These are phyloP conservation scores for Trametes cinnabarina DNA, from an alignment of 768 basidiomycete genomes.

Conservation along the genomic window DNA sequence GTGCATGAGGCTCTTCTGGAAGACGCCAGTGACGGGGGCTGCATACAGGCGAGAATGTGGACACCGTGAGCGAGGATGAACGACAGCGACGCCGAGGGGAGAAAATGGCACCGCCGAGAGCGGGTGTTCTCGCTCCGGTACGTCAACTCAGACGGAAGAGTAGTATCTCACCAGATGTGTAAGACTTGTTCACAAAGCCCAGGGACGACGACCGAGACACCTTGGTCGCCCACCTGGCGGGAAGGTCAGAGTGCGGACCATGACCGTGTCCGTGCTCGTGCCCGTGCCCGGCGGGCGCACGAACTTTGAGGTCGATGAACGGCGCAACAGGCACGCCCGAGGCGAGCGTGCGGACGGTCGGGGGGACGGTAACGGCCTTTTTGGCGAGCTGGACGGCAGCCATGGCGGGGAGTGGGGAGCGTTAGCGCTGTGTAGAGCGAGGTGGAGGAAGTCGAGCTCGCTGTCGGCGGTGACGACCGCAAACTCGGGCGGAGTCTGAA, in stretches of 20 bases:
- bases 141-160: not conserved
- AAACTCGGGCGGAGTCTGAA: conserved; percentile 23
- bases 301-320: conserved; percentile 68
- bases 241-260: conserved; percentile 57
- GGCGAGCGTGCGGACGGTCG: conserved; percentile 76
- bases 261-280: conserved; percentile 52
- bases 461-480: conserved; percentile 23
- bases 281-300: conserved; percentile 55
- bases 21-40: conserved; percentile 54
- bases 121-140: not conserved
- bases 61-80: conserved; percentile 1
- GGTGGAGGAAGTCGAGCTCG: conserved; percentile 23
- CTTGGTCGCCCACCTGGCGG: conserved; percentile 64
- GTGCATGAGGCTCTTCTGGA: conserved; percentile 73
- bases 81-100: too few species aligned
- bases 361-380: conserved; percentile 79
- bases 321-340: conserved; percentile 79
- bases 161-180: conserved; percentile 53
- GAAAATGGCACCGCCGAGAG: not conserved
- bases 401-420: conserved; percentile 41
- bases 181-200: conserved; percentile 65
- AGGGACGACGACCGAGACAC: conserved; percentile 45
- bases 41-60: conserved; percentile 6
- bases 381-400: conserved; percentile 70
- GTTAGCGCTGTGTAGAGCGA: conserved; percentile 3